These are phyloP conservation scores for Sutorius australiensis DNA, from an alignment of 768 basidiomycete species.

Conservation along the genomic window DNA sequence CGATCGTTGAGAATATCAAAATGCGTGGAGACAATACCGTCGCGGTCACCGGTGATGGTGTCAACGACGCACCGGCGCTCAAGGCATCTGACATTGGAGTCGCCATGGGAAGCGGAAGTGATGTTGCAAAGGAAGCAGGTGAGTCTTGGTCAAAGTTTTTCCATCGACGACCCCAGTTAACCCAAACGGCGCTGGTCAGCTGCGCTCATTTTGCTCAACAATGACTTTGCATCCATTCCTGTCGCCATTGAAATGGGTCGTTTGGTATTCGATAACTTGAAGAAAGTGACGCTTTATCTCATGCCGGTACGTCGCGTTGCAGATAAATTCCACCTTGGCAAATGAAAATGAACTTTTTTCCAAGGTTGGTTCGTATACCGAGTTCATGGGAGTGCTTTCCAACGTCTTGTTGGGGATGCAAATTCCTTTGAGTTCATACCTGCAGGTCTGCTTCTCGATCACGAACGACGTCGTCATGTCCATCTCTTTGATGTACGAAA, in stretches of 20 bases:
- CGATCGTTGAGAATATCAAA: conserved; percentile 54
- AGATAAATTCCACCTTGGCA: background rate
- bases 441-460: conserved; percentile 56
- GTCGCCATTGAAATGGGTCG: conserved; percentile 58
- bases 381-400: conserved; percentile 52
- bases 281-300: conserved; percentile 47
- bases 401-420: conserved; percentile 61
- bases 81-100: conserved; percentile 56
- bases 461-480: conserved; percentile 51
- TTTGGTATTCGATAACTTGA: conserved; percentile 55
- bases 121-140: conserved; percentile 55
- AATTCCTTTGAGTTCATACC: conserved; percentile 49
- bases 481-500: conserved; percentile 49
- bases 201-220: conserved; percentile 51
- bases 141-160: conserved; percentile 16
- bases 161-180: background rate
- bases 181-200: conserved; percentile 18
- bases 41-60: conserved; percentile 56
- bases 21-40: conserved; percentile 45
- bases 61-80: conserved; percentile 49
- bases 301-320: conserved; percentile 35
- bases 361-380: conserved; percentile 55
- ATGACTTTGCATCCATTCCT: conserved; percentile 56
- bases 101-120: conserved; percentile 47
- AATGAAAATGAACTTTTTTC: background rate